These are phyloP conservation scores for Neurospora tetraspora DNA, from an alignment of 495 filamentous ascomycete genomes.

Conservation along the genomic window DNA sequence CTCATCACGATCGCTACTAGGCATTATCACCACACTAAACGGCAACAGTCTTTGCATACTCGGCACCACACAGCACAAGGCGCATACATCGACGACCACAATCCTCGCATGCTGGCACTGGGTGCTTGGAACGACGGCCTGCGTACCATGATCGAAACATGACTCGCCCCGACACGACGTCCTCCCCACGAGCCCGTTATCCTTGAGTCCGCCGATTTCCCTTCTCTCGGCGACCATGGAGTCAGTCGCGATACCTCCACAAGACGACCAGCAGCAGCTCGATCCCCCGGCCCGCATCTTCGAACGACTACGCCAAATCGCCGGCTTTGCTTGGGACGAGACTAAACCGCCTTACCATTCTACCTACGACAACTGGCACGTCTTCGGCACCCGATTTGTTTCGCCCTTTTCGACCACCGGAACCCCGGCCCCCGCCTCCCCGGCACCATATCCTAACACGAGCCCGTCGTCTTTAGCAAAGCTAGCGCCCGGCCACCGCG, in stretches of 20 bases:
- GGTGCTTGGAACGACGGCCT: conserved; percentile 5
- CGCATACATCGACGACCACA: conserved; percentile 2
- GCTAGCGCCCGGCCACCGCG: conserved; percentile 18
- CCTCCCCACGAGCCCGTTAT: conserved; percentile 17
- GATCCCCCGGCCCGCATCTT: conserved; percentile 61
- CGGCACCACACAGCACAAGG: not conserved
- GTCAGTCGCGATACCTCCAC: conserved; percentile 31
- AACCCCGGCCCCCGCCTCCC: conserved; percentile 15
- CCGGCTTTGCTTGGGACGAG: conserved; percentile 71
- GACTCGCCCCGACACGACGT: conserved; percentile 25
- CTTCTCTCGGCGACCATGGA: conserved; percentile 33
- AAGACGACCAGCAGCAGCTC: conserved; percentile 48
- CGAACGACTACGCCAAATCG: conserved; percentile 59
- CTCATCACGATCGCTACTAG: not conserved
- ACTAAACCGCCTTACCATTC: conserved; percentile 61
- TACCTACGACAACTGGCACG: conserved; percentile 68
- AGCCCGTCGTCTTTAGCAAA: conserved; percentile 23
- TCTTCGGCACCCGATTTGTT: conserved; percentile 38
- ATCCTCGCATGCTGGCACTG: conserved; percentile 9
- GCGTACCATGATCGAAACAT: conserved; percentile 22
- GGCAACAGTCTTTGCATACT: not conserved
- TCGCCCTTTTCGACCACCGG: conserved; percentile 28
- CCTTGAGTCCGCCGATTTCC: conserved; percentile 12
- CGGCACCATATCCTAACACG: conserved; percentile 9
- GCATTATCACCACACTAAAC: not conserved